Evolutionary conservation across 2,329 filamentous ascomycete species (phyloP).

Genomic region (Pezicula rhizophila): DNA sequence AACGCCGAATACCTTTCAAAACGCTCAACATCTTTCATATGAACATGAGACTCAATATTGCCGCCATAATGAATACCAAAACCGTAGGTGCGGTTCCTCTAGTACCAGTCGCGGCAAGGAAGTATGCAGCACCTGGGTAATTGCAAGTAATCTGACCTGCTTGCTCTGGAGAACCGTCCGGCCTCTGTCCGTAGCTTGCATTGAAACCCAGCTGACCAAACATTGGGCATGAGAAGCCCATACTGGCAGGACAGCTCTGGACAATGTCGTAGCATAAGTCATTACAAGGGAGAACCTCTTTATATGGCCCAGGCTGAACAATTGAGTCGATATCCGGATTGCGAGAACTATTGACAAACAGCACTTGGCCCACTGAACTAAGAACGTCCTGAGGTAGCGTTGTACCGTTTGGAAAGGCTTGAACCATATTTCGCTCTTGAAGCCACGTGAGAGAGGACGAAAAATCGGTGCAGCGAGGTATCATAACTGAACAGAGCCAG

Average conservation of each 20-base stretch:
- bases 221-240: conserved; percentile 71
- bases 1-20: neutral
- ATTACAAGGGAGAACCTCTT: conserved; percentile 83
- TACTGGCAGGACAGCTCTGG: conserved; percentile 70
- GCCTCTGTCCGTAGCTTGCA: conserved; percentile 38
- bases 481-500: conserved; percentile 91
- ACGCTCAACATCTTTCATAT: conserved; percentile 12
- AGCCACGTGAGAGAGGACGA: conserved; percentile 42
- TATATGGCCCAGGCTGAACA: conserved; percentile 83
- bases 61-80: conserved; percentile 7
- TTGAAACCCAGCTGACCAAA: conserved; percentile 35
- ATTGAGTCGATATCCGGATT: conserved; percentile 65
- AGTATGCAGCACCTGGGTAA: conserved; percentile 54
- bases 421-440: conserved; percentile 65
- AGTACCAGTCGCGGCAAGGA: conserved; percentile 38
- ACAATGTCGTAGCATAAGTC: conserved; percentile 84
- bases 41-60: conserved; percentile 12
- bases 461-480: conserved; percentile 89
- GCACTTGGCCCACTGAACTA: conserved; percentile 13
- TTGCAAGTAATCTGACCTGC: conserved; percentile 47
- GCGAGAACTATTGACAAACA: conserved; percentile 49
- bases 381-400: conserved; percentile 35
- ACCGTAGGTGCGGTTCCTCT: conserved; percentile 42
- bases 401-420: conserved; percentile 66
- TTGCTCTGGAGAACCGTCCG: conserved; percentile 6